Evolutionary conservation across 1,284 basidiomycete genomes (phyloP).

Genomic region (Xerocomus subilludens): DNA sequence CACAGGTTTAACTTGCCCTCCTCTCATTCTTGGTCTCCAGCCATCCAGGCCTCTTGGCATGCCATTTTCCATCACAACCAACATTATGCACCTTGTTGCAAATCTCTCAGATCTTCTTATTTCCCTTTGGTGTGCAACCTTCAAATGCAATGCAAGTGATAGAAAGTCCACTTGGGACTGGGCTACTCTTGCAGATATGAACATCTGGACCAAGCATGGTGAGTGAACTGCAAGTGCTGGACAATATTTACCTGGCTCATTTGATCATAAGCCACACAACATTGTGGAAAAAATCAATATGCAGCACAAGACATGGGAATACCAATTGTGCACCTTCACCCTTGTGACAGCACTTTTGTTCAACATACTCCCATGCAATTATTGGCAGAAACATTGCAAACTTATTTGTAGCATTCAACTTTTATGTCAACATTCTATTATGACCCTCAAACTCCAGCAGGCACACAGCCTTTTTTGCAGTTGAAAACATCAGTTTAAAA

Average conservation of each 20-base stretch:
- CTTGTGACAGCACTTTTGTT: no score
- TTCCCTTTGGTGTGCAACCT: not conserved
- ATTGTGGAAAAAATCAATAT: conserved; percentile 26
- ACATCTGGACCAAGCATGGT: not conserved
- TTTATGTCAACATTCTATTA: conserved; percentile 21
- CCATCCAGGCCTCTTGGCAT: not conserved
- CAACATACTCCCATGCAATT: no score
- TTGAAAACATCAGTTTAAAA: not conserved
- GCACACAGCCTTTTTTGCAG: not conserved
- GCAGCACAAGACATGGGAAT: no score
- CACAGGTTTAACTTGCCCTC: not conserved
- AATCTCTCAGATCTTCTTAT: conserved; percentile 6
- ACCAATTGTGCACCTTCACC: no score
- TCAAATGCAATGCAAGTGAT: no score
- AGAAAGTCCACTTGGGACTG: conserved; percentile 20
- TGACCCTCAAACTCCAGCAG: not conserved
- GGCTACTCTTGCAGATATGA: not conserved
- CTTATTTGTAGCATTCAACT: not conserved
- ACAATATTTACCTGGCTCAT: not conserved
- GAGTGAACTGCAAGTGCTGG: not conserved
- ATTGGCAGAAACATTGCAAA: no score
- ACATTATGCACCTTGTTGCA: not conserved
- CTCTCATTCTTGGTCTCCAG: not conserved
- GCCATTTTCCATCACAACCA: not conserved
- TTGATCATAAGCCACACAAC: conserved; percentile 2